phyloP scores from a whole-genome alignment of 116 monocot genomes.

The Dioscorea cayenensis region DNA sequence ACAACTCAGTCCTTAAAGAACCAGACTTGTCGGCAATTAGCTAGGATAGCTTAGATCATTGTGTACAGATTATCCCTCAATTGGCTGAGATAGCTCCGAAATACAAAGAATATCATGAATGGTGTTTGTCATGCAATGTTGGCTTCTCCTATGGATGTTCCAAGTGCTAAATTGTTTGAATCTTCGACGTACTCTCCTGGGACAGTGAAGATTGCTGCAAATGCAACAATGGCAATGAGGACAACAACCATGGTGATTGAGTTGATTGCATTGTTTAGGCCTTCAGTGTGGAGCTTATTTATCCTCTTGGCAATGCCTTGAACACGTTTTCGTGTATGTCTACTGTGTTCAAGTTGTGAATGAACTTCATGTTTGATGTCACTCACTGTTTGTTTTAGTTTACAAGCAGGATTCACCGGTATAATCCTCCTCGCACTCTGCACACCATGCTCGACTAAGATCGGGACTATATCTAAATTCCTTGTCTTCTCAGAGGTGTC shows the following conservation, averaged over 20 bases:
- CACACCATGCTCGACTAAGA: conserved; percentile 43
- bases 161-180: conserved; percentile 24
- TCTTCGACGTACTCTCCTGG: conserved; percentile 67
- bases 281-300: conserved; percentile 77
- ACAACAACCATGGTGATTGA: conserved; percentile 87
- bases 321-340: conserved; percentile 64
- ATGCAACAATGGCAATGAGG: conserved; percentile 84
- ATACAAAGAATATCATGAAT: conserved; percentile 86
- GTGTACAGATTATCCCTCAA: too few relatives aligned
- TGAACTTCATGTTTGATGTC: conserved; percentile 95
- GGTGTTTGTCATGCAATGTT: conserved; percentile 47
- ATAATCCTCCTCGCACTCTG: conserved; percentile 44
- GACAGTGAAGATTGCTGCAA: conserved; percentile 89
- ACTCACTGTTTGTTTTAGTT: conserved; percentile 82
- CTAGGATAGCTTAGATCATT: too few relatives aligned
- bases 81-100: too few relatives aligned
- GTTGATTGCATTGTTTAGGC: conserved; percentile 92
- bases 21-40: too few relatives aligned
- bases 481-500: conserved; percentile 82
- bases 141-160: conserved; percentile 58
- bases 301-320: conserved; percentile 74
- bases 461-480: conserved; percentile 26
- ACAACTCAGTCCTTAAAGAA: too few relatives aligned
- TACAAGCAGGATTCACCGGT: conserved; percentile 44
- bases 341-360: conserved; percentile 77